Evolutionary conservation across 306 rosid species (phyloP).

Genomic region (Fragaria iinumae): DNA sequence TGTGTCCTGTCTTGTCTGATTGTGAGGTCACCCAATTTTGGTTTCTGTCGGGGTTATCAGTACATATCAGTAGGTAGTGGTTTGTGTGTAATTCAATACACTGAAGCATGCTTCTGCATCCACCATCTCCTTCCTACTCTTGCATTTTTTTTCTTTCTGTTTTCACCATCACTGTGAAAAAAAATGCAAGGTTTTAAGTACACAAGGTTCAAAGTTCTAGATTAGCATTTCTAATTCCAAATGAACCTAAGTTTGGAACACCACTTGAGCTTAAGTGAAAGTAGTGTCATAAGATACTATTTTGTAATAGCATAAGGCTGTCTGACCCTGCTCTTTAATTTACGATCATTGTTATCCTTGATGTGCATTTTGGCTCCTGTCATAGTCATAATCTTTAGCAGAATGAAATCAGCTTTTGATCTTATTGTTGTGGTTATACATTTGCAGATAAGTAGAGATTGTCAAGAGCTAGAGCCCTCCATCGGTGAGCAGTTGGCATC

Average conservation of each 20-base stretch:
- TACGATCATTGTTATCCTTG: neutral
- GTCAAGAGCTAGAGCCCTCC: conserved; percentile 92
- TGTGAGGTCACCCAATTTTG: conserved; percentile 1
- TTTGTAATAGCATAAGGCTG: neutral
- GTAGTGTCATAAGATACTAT: neutral
- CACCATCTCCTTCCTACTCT: neutral
- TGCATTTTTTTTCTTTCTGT: neutral
- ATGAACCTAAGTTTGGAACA: neutral
- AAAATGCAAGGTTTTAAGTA: neutral
- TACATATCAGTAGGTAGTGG: neutral
- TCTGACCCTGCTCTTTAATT: neutral
- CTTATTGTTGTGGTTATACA: conserved; percentile 20
- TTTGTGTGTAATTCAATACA: neutral
- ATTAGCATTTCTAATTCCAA: neutral
- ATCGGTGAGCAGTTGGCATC: conserved; percentile 98
- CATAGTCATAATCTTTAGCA: neutral
- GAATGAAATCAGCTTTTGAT: neutral
- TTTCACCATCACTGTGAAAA: neutral
- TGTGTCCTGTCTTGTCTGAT: neutral
- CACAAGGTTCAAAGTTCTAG: neutral
- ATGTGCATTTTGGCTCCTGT: conserved; percentile 1
- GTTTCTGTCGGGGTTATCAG: neutral
- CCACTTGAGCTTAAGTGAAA: neutral
- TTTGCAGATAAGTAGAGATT: conserved; percentile 98
- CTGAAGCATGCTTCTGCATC: neutral